A percentile compares a stretch with the other conserved stretches of the same genome.
Conservation (phyloP, 495 filamentous ascomycete genomes). For the Xylaria telfairii region DNA sequence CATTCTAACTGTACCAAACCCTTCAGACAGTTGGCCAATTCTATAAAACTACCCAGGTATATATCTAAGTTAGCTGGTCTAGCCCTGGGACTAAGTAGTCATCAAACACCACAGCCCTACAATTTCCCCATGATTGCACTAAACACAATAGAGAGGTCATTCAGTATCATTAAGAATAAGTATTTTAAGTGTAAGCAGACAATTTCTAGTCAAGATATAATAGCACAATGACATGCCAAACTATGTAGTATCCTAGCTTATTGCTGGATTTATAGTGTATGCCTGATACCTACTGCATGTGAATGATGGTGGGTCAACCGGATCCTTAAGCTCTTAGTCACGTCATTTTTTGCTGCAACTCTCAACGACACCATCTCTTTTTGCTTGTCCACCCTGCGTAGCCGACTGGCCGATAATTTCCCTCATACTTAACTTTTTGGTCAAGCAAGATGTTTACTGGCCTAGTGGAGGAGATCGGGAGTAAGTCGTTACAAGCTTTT, state of each 20-base stretch:
- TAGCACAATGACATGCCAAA: background rate
- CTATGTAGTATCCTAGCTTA: background rate
- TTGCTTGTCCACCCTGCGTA: background rate
- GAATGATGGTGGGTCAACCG: constrained; percentile 20
- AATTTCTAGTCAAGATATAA: background rate
- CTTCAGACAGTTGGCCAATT: background rate
- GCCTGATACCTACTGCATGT: constrained; percentile 1
- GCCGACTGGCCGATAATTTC: background rate
- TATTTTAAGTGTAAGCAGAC: background rate
- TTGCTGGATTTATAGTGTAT: background rate
- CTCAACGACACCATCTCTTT: constrained; percentile 4
- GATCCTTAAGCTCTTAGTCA: constrained; percentile 10
- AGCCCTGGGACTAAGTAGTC: background rate
- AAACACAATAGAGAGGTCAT: background rate
- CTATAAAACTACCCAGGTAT: too few species aligned
- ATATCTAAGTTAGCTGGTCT: background rate
- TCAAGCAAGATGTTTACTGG: constrained; percentile 88
- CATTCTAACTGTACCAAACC: background rate
- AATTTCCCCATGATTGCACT: background rate
- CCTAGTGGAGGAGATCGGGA: constrained; percentile 93
- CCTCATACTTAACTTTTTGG: background rate
- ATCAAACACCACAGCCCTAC: background rate
- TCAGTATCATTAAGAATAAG: background rate
- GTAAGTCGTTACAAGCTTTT: constrained; percentile 54
- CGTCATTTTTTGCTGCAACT: constrained; percentile 4